A percentile compares a stretch with the other conserved stretches of the same genome.
These are phyloP conservation scores for Cystobasidiaceae sp. DNA, from an alignment of 1,284 basidiomycete species.

Conservation along the genomic window DNA sequence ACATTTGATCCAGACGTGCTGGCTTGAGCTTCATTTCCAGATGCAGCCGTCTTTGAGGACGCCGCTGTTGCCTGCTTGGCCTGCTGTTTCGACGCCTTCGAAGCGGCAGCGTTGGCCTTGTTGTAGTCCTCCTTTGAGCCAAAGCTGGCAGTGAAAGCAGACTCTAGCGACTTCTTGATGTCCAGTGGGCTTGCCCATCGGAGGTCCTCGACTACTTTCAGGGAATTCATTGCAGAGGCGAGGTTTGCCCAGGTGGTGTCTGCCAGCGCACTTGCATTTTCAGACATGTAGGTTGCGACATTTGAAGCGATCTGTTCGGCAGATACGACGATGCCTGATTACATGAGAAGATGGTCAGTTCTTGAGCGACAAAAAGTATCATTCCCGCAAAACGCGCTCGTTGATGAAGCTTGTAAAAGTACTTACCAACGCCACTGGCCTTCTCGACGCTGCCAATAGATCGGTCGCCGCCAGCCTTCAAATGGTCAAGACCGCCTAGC, in stretches of 20 bases:
- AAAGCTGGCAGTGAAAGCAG: constrained; percentile 66
- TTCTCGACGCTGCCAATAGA: constrained; percentile 71
- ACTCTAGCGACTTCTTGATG: constrained; percentile 80
- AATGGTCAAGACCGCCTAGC: constrained; percentile 71
- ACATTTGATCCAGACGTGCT: constrained; percentile 47
- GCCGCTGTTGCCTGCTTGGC: constrained; percentile 31
- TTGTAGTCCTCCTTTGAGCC: constrained; percentile 58
- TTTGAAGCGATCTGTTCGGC: constrained; percentile 61
- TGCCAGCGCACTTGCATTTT: constrained; percentile 42
- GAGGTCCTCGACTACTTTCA: constrained; percentile 64
- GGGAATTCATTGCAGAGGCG: constrained; percentile 62
- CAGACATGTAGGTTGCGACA: constrained; percentile 59
- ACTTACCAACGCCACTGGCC: constrained; percentile 82
- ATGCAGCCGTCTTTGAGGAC: constrained; percentile 41
- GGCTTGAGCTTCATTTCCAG: constrained; percentile 45
- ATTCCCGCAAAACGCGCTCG: too few species aligned
- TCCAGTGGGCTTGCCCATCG: constrained; percentile 89
- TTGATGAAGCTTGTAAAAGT: too few species aligned
- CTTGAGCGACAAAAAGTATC: too few species aligned
- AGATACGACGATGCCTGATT: constrained; percentile 71
- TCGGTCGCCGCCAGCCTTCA: constrained; percentile 60
- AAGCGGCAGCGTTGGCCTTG: constrained; percentile 49
- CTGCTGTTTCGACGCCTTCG: constrained; percentile 57
- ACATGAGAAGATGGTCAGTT: too few species aligned
- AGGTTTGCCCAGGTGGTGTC: constrained; percentile 65